Conservation (phyloP, 306 rosid genomes). For the Vigna radiata region DNA sequence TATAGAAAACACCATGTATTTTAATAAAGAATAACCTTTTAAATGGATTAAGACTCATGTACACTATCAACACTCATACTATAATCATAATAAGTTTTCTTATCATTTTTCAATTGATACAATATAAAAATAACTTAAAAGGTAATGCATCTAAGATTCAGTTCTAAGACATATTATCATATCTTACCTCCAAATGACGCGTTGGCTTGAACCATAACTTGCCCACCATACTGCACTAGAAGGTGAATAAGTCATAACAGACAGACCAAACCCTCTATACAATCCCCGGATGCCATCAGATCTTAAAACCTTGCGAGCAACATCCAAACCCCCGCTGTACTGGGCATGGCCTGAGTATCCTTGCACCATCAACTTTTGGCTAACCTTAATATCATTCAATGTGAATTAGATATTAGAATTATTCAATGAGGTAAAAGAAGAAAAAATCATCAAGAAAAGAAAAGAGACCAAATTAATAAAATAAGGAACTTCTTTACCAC, state of each 20-base stretch:
- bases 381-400: conserved; percentile 62
- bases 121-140: conserved; percentile 17
- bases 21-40: not conserved
- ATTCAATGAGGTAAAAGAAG: conserved; percentile 7
- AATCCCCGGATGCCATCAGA: conserved; percentile 81
- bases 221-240: conserved; percentile 99
- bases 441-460: conserved; percentile 28
- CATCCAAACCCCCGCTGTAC: conserved; percentile 90
- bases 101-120: conserved; percentile 18
- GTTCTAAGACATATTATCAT: conserved; percentile 39
- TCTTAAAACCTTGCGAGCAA: conserved; percentile 74
- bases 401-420: conserved; percentile 36
- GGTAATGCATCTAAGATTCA: conserved; percentile 7
- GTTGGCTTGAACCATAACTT: conserved; percentile 98
- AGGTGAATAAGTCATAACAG: conserved; percentile 89
- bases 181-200: conserved; percentile 91
- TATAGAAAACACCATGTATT: conserved; percentile 19
- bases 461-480: conserved; percentile 25
- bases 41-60: not conserved
- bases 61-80: not conserved
- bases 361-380: conserved; percentile 99
- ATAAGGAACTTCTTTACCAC: conserved; percentile 9
- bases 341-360: conserved; percentile 84
- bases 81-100: not conserved
- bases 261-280: conserved; percentile 94